These are phyloP conservation scores for Parachlorella kessleri DNA, from an alignment of 139 green algal species.

Conservation along the genomic window DNA sequence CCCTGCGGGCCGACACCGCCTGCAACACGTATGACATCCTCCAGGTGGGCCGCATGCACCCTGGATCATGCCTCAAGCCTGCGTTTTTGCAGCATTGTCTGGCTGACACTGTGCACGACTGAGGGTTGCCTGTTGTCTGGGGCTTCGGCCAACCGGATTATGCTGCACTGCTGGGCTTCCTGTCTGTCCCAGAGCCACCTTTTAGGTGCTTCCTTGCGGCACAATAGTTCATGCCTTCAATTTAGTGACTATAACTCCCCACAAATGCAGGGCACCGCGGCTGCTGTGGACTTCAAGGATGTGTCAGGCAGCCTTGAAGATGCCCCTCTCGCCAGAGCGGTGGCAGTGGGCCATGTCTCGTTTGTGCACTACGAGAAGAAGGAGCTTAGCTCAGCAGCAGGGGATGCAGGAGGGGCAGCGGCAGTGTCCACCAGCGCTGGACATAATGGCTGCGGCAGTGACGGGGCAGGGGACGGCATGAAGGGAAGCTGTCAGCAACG, in stretches of 20 bases:
- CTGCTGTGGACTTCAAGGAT: constrained; percentile 23
- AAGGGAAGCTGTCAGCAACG: neutral
- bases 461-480: neutral
- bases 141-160: neutral
- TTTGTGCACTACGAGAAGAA: constrained; percentile 39
- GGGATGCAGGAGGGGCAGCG: neutral
- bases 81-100: too few relatives aligned
- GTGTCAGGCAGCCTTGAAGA: constrained; percentile 22
- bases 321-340: constrained; percentile 26
- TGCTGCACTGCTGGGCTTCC: neutral
- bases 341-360: constrained; percentile 26
- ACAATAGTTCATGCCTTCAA: too few relatives aligned
- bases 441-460: neutral
- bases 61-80: neutral
- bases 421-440: neutral
- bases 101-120: neutral
- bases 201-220: neutral
- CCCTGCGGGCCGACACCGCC: constrained; percentile 45
- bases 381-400: neutral
- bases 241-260: too few relatives aligned
- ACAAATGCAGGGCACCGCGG: neutral
- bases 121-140: neutral
- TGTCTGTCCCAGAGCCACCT: neutral
- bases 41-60: neutral
- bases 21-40: constrained; percentile 72